Percentiles rank a stretch among this genome's conserved stretches.
Evolutionary conservation across 163 green algal species (phyloP).

Genomic region (Prototheca cutis): DNA sequence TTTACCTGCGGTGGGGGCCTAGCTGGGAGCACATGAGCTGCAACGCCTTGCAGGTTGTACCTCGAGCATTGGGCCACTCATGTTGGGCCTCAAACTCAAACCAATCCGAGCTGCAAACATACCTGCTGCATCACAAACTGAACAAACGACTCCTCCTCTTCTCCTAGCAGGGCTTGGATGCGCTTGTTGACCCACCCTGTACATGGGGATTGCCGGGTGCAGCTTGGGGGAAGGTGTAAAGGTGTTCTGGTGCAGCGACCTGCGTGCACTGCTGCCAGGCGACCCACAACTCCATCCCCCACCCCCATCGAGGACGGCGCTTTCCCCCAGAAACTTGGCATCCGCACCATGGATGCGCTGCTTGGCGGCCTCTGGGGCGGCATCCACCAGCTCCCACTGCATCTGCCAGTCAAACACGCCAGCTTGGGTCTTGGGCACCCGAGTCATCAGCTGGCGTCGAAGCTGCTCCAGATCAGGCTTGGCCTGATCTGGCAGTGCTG

Average conservation of each 20-base stretch:
- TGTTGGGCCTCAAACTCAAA: too few relatives aligned
- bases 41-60: too few relatives aligned
- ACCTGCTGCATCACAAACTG: constrained; percentile 21
- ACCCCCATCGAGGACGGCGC: too few relatives aligned
- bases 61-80: too few relatives aligned
- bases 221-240: too few relatives aligned
- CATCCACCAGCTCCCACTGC: constrained; percentile 54
- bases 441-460: constrained; percentile 52
- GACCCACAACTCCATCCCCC: too few relatives aligned
- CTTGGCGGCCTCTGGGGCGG: constrained; percentile 5
- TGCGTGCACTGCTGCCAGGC: too few relatives aligned
- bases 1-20: too few relatives aligned
- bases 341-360: constrained; percentile 18
- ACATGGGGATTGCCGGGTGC: background rate
- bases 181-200: constrained; percentile 67
- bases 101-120: background rate
- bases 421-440: constrained; percentile 59
- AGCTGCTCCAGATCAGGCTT: constrained; percentile 9
- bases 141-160: constrained; percentile 57
- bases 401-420: constrained; percentile 56
- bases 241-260: too few relatives aligned
- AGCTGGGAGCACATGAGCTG: too few relatives aligned
- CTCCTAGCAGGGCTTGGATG: constrained; percentile 68
- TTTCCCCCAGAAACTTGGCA: background rate
- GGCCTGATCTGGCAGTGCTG: constrained; percentile 6